Conservation (phyloP, 441 rosid species). For the Hypseocharis bilobata region DNA sequence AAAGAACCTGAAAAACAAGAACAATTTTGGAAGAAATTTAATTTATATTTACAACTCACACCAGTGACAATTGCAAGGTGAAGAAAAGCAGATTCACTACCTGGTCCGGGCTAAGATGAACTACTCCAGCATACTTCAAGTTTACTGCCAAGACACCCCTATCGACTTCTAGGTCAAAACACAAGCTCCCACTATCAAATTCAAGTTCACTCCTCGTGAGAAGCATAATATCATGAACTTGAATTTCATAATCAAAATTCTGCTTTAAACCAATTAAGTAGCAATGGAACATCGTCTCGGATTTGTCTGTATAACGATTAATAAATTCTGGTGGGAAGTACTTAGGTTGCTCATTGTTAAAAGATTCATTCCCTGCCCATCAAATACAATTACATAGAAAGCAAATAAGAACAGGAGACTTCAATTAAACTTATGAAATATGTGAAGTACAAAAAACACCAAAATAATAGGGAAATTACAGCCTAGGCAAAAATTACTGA, state of each 20-base stretch:
- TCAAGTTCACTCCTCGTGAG: constrained; percentile 41
- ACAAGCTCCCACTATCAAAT: constrained; percentile 29
- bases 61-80: background rate
- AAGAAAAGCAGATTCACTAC: constrained; percentile 23
- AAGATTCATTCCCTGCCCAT: constrained; percentile 36
- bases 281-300: constrained; percentile 34
- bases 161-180: constrained; percentile 46
- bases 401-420: background rate
- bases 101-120: constrained; percentile 33
- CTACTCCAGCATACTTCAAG: constrained; percentile 39
- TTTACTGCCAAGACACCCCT: constrained; percentile 40
- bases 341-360: constrained; percentile 48
- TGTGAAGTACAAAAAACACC: background rate
- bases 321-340: constrained; percentile 70
- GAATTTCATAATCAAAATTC: constrained; percentile 30
- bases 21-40: constrained; percentile 6
- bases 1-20: constrained; percentile 39
- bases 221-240: constrained; percentile 47
- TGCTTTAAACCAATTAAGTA: constrained; percentile 49
- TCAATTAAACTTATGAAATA: background rate
- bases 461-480: constrained; percentile 8
- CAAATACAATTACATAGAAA: constrained; percentile 8
- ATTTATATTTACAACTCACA: background rate
- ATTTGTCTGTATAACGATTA: constrained; percentile 19
- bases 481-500: constrained; percentile 26